These are phyloP conservation scores for Trametes pubescens DNA, from an alignment of 1,284 basidiomycete species.

Conservation along the genomic window DNA sequence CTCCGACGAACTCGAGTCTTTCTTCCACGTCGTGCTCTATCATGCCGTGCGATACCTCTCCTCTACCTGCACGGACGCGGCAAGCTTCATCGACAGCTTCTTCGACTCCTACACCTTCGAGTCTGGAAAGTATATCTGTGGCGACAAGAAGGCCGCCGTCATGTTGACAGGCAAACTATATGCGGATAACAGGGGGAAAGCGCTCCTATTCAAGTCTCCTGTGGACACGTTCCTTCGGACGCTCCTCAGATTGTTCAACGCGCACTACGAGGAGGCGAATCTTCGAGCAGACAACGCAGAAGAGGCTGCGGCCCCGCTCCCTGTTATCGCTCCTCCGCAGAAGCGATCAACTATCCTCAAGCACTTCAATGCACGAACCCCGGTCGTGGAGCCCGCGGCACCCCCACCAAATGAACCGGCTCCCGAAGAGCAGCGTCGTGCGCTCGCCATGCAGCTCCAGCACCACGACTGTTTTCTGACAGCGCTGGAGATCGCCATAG, in stretches of 20 bases:
- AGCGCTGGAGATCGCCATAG: not conserved
- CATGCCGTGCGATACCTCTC: constrained; percentile 20
- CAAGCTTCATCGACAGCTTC: constrained; percentile 12
- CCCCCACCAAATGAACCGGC: not conserved
- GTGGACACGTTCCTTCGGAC: constrained; percentile 2
- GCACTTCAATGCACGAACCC: too few species aligned
- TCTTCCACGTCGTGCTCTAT: constrained; percentile 25
- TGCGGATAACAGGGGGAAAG: not conserved
- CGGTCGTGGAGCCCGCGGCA: too few species aligned
- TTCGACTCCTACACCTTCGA: constrained; percentile 14
- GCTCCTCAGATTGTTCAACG: constrained; percentile 17
- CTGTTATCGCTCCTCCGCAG: too few species aligned
- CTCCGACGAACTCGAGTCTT: constrained; percentile 26
- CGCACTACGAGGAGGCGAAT: constrained; percentile 5
- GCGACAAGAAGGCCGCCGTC: not conserved
- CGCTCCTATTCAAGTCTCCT: constrained; percentile 2
- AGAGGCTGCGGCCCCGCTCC: too few species aligned
- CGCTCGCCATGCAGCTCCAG: not conserved
- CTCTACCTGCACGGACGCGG: constrained; percentile 4
- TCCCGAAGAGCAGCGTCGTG: not conserved
- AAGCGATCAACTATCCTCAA: too few species aligned
- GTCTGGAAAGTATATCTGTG: not conserved
- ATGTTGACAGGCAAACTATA: not conserved
- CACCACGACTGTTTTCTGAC: not conserved
- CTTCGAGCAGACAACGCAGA: not conserved